Evolutionary conservation across 2,329 filamentous ascomycete genomes (phyloP), one percentile per base, ranked within the genome.

Genomic region (Pseudogymnoascus sp.): DNA sequence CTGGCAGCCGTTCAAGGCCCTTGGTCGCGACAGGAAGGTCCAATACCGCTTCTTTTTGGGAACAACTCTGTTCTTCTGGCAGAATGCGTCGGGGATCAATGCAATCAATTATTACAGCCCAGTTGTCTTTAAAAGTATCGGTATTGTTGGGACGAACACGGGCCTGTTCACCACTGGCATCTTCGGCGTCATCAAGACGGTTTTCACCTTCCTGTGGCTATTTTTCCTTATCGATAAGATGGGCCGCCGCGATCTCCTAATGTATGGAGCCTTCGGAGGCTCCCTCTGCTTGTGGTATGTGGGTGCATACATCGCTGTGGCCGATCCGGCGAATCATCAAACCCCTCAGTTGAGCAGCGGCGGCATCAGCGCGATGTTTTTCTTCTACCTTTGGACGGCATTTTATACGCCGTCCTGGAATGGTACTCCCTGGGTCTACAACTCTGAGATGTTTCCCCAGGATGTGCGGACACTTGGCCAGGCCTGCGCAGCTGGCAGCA

Each of bases 61-160:
- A 56, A 82, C 83, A 63, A 82, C 89, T 70, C 79, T 93, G 18
- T 92, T 92, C 78, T 77, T 92, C 62, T 91, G 86, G 81, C 90
- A 93, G 74, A 93, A 93, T 69, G 86, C 86, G 60, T 81, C 78
- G 2, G 89, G 89, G 2, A 91, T 91, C 77, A 91, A 91, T 68
- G 88, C 88, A 18, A 87, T 90, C 77, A 91, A 91, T 77, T 91
- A 91, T 76, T 90, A 88, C 74, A 81, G 78, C 1, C 87, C 88
- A 0, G 87, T 83, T 0, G 82, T 91, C 8, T 90, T 91, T 78
- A 81, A 79, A 65, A 81, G 78, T 5, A 83, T 87, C 50, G 84
- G 84, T 21, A 77, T 87, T 40, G 76, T 70, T 1, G 83, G 83
- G 4, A 81, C 80, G 4, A 84, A 80, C 70, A 80, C 81, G 4